phyloP scores from a whole-genome alignment of 192 early-diverging fungal species.

The Pilaira anomala region DNA sequence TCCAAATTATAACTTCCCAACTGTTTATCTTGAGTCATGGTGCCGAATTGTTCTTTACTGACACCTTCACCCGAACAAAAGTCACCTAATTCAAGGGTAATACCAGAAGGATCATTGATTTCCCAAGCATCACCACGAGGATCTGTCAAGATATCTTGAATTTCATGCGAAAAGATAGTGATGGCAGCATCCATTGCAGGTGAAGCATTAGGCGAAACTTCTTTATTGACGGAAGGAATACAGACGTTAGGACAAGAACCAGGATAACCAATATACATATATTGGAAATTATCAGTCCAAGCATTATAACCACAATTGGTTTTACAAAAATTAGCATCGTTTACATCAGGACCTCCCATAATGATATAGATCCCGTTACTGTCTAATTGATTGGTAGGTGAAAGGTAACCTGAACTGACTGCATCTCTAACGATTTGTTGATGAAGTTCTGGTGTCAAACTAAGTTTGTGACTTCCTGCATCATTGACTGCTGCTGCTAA shows the following conservation, averaged over 20 bases:
- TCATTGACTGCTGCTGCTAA: conserved; percentile 32
- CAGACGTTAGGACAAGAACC: conserved; percentile 23
- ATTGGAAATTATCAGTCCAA: conserved; percentile 32
- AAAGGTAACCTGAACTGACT: conserved; percentile 32
- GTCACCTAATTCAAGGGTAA: conserved; percentile 26
- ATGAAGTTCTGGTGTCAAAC: conserved; percentile 19
- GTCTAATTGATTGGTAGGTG: conserved; percentile 25
- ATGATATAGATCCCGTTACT: conserved; percentile 36
- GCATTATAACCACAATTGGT: conserved; percentile 31
- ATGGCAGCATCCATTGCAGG: conserved; percentile 34
- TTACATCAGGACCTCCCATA: conserved; percentile 24
- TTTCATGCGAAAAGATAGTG: conserved; percentile 38
- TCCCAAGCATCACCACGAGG: conserved; percentile 30
- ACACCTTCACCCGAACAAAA: conserved; percentile 25
- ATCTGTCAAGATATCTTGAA: conserved; percentile 38
- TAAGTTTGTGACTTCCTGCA: conserved; percentile 19
- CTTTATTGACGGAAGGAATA: conserved; percentile 28
- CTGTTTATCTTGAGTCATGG: conserved; percentile 9
- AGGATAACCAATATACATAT: conserved; percentile 39
- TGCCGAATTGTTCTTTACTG: conserved; percentile 11
- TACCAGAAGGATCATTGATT: conserved; percentile 9
- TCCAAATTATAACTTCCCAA: conserved; percentile 29
- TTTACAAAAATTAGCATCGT: conserved; percentile 30
- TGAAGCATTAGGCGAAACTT: conserved; percentile 33
- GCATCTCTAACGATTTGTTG: conserved; percentile 32